Conservation (phyloP, 352 stramenopile species). For the Phytophthora lateralis region DNA sequence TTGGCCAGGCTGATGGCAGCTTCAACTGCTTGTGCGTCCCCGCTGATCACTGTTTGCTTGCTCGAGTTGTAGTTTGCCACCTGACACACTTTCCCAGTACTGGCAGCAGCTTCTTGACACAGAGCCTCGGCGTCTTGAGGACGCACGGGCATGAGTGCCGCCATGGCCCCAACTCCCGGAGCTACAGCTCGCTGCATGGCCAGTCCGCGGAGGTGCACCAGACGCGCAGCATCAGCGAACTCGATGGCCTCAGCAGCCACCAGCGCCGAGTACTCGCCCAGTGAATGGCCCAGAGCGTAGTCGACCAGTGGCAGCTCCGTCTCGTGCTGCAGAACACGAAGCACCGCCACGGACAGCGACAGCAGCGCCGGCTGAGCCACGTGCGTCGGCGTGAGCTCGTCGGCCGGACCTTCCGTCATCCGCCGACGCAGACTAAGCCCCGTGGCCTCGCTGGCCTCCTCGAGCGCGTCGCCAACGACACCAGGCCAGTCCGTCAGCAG, state of each 20-base stretch:
- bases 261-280: conserved; percentile 88
- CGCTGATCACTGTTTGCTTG: conserved; percentile 89
- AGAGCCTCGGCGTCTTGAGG: conserved; percentile 56
- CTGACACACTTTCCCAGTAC: conserved; percentile 57
- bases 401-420: conserved; percentile 64
- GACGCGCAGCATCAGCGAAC: conserved; percentile 67
- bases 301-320: conserved; percentile 42
- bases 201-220: conserved; percentile 73
- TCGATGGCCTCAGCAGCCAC: conserved; percentile 67
- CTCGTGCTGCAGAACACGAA: conserved; percentile 78
- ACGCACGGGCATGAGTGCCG: conserved; percentile 73
- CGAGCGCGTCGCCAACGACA: conserved; percentile 57
- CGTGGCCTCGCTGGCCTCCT: conserved; percentile 81
- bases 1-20: conserved; percentile 64
- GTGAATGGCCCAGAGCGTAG: conserved; percentile 78
- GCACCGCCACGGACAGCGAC: conserved; percentile 73
- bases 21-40: conserved; percentile 52
- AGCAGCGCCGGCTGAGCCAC: conserved; percentile 84
- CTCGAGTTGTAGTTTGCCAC: conserved; percentile 91
- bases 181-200: conserved; percentile 75
- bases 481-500: conserved; percentile 75
- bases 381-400: conserved; percentile 72
- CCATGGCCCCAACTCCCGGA: conserved; percentile 67
- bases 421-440: conserved; percentile 55
- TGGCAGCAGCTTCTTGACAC: conserved; percentile 45